Evolutionary conservation across 2,329 filamentous ascomycete genomes (phyloP).

Genomic region (Clonostachys rosea): DNA sequence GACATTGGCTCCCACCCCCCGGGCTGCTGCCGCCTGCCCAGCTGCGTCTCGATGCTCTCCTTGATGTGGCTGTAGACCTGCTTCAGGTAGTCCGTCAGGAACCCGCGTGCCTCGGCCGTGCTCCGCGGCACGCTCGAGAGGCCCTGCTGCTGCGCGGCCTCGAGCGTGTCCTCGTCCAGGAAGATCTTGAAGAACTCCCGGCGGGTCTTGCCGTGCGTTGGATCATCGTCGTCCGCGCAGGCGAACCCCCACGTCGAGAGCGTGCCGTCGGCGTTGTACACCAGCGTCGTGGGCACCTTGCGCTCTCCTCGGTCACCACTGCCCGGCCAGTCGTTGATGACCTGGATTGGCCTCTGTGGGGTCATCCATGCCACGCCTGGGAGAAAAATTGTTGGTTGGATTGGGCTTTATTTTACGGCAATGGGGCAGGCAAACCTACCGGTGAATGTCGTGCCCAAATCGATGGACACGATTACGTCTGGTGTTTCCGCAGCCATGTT

Average conservation of each 20-base stretch:
- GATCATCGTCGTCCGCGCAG: constrained; percentile 39
- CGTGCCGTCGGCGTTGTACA: constrained; percentile 34
- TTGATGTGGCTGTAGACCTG: constrained; percentile 44
- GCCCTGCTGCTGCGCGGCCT: constrained; percentile 33
- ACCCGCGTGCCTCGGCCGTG: constrained; percentile 34
- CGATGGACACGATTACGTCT: constrained; percentile 34
- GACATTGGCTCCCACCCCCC: constrained; percentile 36
- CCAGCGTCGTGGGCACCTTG: constrained; percentile 46
- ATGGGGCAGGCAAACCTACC: constrained; percentile 14
- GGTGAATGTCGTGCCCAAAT: constrained; percentile 40
- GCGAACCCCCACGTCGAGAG: constrained; percentile 49
- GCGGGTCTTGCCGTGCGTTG: constrained; percentile 21
- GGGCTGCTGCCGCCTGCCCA: constrained; percentile 21
- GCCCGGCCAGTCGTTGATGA: constrained; percentile 49
- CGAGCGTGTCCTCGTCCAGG: constrained; percentile 39
- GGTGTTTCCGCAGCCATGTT: constrained; percentile 15
- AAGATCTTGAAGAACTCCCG: constrained; percentile 53
- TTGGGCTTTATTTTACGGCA: background rate
- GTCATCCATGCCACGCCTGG: constrained; percentile 30
- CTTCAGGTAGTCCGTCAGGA: constrained; percentile 42
- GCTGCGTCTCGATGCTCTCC: constrained; percentile 32
- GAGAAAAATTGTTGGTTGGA: background rate
- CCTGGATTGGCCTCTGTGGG: constrained; percentile 31
- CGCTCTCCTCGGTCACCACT: constrained; percentile 46
- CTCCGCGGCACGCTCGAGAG: constrained; percentile 33